These are phyloP conservation scores for Phytopythium sindhum DNA, from an alignment of 352 stramenopile species.

Conservation along the genomic window DNA sequence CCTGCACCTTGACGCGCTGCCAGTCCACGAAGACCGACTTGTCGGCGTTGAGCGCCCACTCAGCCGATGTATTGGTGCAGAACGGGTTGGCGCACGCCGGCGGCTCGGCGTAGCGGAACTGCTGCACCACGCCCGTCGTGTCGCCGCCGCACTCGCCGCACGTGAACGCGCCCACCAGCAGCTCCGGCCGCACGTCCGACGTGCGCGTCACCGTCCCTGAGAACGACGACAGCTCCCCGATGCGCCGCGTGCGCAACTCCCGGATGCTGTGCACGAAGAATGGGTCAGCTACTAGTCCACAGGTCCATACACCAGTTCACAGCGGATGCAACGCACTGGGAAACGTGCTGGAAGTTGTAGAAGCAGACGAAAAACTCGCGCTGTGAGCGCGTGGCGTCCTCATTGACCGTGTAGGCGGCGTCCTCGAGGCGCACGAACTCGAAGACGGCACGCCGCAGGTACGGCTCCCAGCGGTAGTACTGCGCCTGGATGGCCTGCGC, in stretches of 20 bases:
- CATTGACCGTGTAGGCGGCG: constrained; percentile 70
- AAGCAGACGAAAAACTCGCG: constrained; percentile 88
- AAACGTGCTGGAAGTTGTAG: constrained; percentile 88
- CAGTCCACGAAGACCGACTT: constrained; percentile 97
- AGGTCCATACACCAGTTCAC: too few relatives aligned
- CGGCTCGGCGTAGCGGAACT: constrained; percentile 98
- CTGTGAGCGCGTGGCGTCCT: constrained; percentile 76
- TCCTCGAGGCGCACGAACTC: constrained; percentile 80
- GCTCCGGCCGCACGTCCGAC: constrained; percentile 96
- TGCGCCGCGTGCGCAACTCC: constrained; percentile 89
- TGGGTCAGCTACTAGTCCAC: too few relatives aligned
- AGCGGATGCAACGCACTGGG: constrained; percentile 71
- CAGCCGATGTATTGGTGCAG: constrained; percentile 87
- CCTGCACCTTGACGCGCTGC: constrained; percentile 98
- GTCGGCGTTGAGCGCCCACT: constrained; percentile 85
- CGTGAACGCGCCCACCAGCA: constrained; percentile 94
- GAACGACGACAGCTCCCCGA: constrained; percentile 93
- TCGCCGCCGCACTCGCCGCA: constrained; percentile 94
- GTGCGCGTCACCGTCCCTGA: constrained; percentile 97
- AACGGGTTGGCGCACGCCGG: constrained; percentile 95
- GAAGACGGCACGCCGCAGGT: constrained; percentile 66
- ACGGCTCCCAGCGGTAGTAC: constrained; percentile 85
- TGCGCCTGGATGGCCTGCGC: constrained; percentile 80
- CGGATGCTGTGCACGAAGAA: constrained; percentile 88
- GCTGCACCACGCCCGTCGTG: constrained; percentile 93